Conservation (phyloP, 768 basidiomycete species). For the Tylopilus plumbeoviolaceoides region DNA sequence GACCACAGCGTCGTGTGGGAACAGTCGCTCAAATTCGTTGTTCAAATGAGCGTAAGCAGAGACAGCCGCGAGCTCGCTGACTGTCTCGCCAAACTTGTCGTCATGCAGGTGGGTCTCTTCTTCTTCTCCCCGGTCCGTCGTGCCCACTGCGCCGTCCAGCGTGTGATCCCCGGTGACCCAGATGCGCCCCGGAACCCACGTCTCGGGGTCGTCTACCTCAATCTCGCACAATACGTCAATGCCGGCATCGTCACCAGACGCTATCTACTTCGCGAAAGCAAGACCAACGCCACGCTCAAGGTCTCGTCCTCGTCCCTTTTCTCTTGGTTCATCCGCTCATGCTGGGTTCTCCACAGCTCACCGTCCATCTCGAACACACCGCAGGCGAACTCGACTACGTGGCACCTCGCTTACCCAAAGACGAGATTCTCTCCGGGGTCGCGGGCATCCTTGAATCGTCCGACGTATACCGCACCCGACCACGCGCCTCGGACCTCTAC, state of each 20-base stretch:
- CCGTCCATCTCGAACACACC: constrained; percentile 52
- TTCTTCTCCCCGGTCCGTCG: not conserved
- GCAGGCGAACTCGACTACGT: constrained; percentile 53
- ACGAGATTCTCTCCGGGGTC: constrained; percentile 68
- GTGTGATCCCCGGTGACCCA: constrained; percentile 54
- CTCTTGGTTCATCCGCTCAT: not conserved
- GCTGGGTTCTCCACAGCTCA: constrained; percentile 38
- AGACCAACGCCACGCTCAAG: constrained; percentile 77
- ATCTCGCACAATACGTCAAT: constrained; percentile 71
- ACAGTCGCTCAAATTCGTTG: constrained; percentile 49
- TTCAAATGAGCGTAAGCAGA: constrained; percentile 60
- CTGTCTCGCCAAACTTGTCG: constrained; percentile 59
- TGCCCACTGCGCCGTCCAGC: constrained; percentile 30
- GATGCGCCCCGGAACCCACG: constrained; percentile 54
- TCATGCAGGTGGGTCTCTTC: constrained; percentile 44
- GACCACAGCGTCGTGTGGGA: constrained; percentile 67
- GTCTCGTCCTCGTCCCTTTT: constrained; percentile 28
- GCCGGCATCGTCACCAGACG: constrained; percentile 54
- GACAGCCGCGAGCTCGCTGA: constrained; percentile 45
- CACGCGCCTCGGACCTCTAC: constrained; percentile 48
- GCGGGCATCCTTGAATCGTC: constrained; percentile 53
- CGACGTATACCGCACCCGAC: constrained; percentile 49
- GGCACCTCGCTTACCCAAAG: constrained; percentile 66
- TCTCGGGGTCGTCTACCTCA: constrained; percentile 62
- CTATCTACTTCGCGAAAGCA: constrained; percentile 67